phyloP scores from a whole-genome alignment of 2,329 filamentous ascomycete genomes.

The Nannizziopsis barbatae region DNA sequence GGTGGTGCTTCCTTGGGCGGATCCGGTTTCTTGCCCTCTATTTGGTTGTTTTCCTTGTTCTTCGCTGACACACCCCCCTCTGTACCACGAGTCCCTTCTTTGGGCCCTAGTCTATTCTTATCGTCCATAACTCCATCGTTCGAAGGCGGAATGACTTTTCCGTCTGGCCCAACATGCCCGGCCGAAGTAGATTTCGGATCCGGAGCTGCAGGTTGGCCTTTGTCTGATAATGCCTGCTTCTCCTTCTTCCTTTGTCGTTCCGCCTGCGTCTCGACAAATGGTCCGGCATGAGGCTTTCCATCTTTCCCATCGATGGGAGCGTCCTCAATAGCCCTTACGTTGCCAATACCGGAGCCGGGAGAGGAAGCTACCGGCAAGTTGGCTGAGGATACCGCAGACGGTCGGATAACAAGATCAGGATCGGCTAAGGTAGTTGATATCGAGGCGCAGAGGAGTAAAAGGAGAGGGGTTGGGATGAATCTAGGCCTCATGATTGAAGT shows the following conservation, averaged over 20 bases:
- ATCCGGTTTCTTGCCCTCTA: conserved; percentile 61
- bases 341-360: background rate
- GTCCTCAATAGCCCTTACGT: conserved; percentile 35
- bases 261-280: conserved; percentile 46
- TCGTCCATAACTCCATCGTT: conserved; percentile 89
- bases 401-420: background rate
- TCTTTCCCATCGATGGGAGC: conserved; percentile 86
- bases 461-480: conserved; percentile 12
- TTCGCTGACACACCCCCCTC: conserved; percentile 85
- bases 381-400: background rate
- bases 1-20: conserved; percentile 77
- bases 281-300: conserved; percentile 84
- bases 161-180: conserved; percentile 33
- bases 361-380: background rate
- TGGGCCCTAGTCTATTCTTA: conserved; percentile 60
- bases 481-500: conserved; percentile 12
- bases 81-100: conserved; percentile 76
- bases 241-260: conserved; percentile 38
- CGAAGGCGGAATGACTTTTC: conserved; percentile 39
- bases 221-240: conserved; percentile 21
- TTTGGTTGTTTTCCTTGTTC: conserved; percentile 60
- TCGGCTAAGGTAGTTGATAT: conserved; percentile 13
- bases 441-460: conserved; percentile 13
- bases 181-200: conserved; percentile 21
- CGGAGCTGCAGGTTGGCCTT: conserved; percentile 18